Percentiles rank a stretch among this genome's conserved stretches.
Evolutionary conservation across 2,329 filamentous ascomycete species (phyloP).

Genomic region (Claviceps capensis): DNA sequence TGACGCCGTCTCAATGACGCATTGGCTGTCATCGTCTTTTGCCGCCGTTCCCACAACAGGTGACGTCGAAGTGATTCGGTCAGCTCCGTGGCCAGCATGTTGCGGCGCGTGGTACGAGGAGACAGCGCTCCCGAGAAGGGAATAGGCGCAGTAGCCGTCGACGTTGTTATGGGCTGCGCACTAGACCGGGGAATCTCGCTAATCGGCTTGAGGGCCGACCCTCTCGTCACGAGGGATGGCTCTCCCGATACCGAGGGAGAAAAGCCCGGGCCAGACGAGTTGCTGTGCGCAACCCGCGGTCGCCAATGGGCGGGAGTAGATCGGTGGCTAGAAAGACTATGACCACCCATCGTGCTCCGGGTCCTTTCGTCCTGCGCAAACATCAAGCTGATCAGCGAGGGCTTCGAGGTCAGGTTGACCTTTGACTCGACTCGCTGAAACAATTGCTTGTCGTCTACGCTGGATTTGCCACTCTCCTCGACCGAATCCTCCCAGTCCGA

Average conservation of each 20-base stretch:
- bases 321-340: conserved; percentile 46
- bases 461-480: conserved; percentile 71
- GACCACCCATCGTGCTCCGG: conserved; percentile 39
- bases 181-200: conserved; percentile 51
- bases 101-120: conserved; percentile 78
- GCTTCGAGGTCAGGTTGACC: conserved; percentile 69
- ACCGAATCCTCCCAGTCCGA: conserved; percentile 54
- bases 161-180: conserved; percentile 67
- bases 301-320: conserved; percentile 56
- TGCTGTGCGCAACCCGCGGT: conserved; percentile 34
- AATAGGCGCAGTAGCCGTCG: conserved; percentile 48
- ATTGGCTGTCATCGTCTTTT: conserved; percentile 80
- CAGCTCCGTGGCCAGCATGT: conserved; percentile 91
- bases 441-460: conserved; percentile 58
- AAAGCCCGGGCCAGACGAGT: conserved; percentile 28
- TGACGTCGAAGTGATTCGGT: conserved; percentile 87
- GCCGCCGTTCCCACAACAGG: conserved; percentile 87
- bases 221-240: conserved; percentile 51
- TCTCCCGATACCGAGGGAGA: conserved; percentile 49
- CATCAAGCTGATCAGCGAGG: conserved; percentile 80
- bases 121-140: conserved; percentile 66
- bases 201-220: conserved; percentile 38
- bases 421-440: conserved; percentile 89
- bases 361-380: conserved; percentile 66
- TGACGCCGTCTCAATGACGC: conserved; percentile 82